These are phyloP conservation scores for Naematelia aurantialba DNA, from an alignment of 768 basidiomycete species.

Conservation along the genomic window DNA sequence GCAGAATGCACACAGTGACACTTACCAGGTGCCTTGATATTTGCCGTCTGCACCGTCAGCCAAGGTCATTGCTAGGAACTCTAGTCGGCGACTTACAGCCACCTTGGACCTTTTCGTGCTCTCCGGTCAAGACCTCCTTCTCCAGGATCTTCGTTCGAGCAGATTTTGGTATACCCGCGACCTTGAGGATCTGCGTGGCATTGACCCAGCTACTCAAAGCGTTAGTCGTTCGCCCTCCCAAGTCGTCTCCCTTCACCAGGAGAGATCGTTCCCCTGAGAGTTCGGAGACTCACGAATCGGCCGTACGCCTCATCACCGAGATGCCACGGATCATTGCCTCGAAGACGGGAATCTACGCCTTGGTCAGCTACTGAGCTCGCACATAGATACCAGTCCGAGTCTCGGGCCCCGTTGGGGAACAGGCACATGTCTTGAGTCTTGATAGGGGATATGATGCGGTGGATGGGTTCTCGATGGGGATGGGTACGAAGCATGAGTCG, in stretches of 20 bases:
- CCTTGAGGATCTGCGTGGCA: conserved; percentile 98
- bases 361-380: background rate
- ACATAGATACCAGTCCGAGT: too few species aligned
- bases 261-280: background rate
- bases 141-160: conserved; percentile 86
- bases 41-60: conserved; percentile 63
- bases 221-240: too few species aligned
- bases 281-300: conserved; percentile 63
- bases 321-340: conserved; percentile 98
- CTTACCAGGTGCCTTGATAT: conserved; percentile 97
- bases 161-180: conserved; percentile 96
- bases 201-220: conserved; percentile 60
- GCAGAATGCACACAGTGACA: too few species aligned
- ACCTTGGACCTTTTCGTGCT: conserved; percentile 97
- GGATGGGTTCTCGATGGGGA: too few species aligned
- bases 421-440: background rate
- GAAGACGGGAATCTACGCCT: conserved; percentile 67
- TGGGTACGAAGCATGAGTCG: too few species aligned
- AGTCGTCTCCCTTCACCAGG: too few species aligned
- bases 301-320: conserved; percentile 93
- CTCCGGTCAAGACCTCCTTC: conserved; percentile 91
- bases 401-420: too few species aligned
- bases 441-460: too few species aligned
- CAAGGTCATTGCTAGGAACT: background rate
- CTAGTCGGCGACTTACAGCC: conserved; percentile 57